Base-by-base conservation (phyloP, 352 stramenopile species). In the Aphanomyces invadans region DNA sequence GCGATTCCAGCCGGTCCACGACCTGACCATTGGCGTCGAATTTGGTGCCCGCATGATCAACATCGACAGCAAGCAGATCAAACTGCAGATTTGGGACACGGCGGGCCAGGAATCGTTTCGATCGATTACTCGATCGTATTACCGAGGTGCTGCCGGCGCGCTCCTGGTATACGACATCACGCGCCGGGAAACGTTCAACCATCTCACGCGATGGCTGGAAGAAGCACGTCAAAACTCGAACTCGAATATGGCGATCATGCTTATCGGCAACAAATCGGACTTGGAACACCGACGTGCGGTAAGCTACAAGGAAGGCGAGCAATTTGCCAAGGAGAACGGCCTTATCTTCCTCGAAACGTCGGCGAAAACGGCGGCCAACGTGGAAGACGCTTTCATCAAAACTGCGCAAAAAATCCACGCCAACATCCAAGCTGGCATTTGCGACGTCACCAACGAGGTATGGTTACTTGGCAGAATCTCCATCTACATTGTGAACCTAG, bases 261-360 rank as follows among this genome's bases (percentile, higher is more conserved):
- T 99, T 10, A 98, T 99, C 71, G 97, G 96, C 63, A 99, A 99
- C 78, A 99, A 99, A 76, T 96, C 88, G 72, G 97, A 99, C 80
- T 73, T 99, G 69, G 96, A 98, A 66, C 92, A 98, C 74, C 86
- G 86, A 67, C 87, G 97, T 29, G 94, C 93, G 15, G 97, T 99
- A 28, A 95, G 81, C 52, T 98, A 91, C 54, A 97, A 98, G 74
- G 97, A 99, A 76, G 97, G 96, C 49, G 91, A 97, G 73, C 81
- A 96, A 70, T 99, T 99, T 82, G 97, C 97, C 11, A 95, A 98
- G 73, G 95, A 99, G 70, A 97, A 99, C 77, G 96, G 97, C 0
- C 80, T 99, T n/a, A 97, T 99, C 64, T 99, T 99, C 81, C 79
- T 99, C 54, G 97, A 99, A 79, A 99, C 97, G 3, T 98, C 90